Conservation (phyloP, 2,329 filamentous ascomycete genomes). For the Stemphylium beticola region DNA sequence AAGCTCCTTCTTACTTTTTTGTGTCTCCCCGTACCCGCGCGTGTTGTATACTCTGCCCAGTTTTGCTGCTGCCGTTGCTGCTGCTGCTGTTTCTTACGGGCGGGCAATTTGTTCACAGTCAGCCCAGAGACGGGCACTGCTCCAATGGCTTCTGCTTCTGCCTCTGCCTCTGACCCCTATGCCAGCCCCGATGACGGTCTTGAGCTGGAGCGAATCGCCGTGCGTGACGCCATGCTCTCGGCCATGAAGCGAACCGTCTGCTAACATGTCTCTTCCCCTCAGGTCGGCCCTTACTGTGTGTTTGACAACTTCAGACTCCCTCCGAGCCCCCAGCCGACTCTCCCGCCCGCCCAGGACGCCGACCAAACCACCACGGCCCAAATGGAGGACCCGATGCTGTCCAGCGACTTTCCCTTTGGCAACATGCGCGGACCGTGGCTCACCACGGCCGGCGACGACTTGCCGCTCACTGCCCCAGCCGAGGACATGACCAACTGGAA, state of each 20-base stretch:
- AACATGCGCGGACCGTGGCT: conserved; percentile 45
- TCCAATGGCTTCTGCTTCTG: conserved; percentile 26
- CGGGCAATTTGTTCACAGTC: background rate
- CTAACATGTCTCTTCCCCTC: conserved; percentile 32
- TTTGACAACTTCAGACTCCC: conserved; percentile 45
- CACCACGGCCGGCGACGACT: conserved; percentile 42
- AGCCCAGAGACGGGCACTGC: background rate
- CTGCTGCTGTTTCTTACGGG: background rate
- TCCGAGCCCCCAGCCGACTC: conserved; percentile 23
- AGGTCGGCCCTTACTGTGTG: conserved; percentile 50
- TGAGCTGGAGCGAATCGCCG: conserved; percentile 48
- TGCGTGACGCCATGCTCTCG: conserved; percentile 35
- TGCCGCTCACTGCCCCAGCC: conserved; percentile 38
- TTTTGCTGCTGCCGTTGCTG: background rate
- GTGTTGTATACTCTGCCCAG: conserved; percentile 6
- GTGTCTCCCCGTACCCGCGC: background rate
- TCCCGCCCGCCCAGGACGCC: conserved; percentile 11
- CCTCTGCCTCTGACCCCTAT: conserved; percentile 22
- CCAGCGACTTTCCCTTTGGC: conserved; percentile 42
- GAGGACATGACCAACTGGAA: conserved; percentile 51
- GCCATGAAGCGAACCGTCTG: conserved; percentile 12
- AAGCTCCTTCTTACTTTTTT: conserved; percentile 6
- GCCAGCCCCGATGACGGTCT: conserved; percentile 43
- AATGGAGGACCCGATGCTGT: conserved; percentile 47
- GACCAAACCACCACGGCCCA: conserved; percentile 12